phyloP scores from a whole-genome alignment of 2,329 filamentous ascomycete species.

The Sclerotinia subarctica region DNA sequence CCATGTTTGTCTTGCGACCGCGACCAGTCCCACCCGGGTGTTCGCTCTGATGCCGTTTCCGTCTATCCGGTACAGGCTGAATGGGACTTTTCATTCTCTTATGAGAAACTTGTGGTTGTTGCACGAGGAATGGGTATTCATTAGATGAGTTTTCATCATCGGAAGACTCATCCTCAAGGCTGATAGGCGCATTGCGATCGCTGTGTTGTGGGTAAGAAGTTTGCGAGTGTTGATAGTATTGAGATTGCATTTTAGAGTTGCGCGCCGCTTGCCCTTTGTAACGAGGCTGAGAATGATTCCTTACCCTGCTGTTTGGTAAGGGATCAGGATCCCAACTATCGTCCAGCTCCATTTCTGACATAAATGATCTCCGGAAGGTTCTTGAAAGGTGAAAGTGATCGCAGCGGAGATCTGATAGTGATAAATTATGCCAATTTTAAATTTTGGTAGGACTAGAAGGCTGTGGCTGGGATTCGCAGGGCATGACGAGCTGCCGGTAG shows the following conservation, averaged over 20 bases:
- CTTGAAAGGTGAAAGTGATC: background rate
- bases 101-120: background rate
- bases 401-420: background rate
- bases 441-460: background rate
- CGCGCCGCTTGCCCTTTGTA: background rate
- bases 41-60: slow-evolving; percentile 17
- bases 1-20: background rate
- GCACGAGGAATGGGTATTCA: background rate
- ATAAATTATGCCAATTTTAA: background rate
- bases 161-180: background rate
- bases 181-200: background rate
- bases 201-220: background rate
- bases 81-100: background rate
- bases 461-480: background rate
- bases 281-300: background rate
- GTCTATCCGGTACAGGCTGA: background rate
- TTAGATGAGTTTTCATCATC: slow-evolving; percentile 1
- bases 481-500: no score
- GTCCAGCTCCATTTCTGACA: background rate
- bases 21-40: background rate
- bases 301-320: background rate
- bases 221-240: background rate
- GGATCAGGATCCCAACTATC: slow-evolving; percentile 12
- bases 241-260: background rate
- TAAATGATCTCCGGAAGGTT: background rate